Conservation (phyloP, 192 early-diverging fungal species). For the Podochytrium sp. region DNA sequence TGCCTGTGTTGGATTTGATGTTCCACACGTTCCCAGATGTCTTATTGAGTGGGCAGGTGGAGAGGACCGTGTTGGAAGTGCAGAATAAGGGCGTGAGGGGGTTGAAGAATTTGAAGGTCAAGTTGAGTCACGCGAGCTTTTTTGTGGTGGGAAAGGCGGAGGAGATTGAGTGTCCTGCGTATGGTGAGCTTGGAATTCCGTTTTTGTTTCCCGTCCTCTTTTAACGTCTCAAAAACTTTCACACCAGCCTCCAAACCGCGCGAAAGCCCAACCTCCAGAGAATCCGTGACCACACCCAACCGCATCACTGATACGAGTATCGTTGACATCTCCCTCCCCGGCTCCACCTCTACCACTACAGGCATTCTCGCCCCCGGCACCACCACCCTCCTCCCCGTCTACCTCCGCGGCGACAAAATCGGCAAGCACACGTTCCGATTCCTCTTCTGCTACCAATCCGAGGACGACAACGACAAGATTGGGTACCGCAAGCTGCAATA, state of each 20-base stretch:
- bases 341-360: slow-evolving; percentile 23
- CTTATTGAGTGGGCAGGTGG: slow-evolving; percentile 84
- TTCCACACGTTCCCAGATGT: slow-evolving; percentile 79
- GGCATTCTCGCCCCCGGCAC: slow-evolving; percentile 63
- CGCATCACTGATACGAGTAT: slow-evolving; percentile 60
- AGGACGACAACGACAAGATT: slow-evolving; percentile 60
- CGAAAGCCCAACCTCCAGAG: background rate
- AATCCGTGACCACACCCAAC: slow-evolving; percentile 49
- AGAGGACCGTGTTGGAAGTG: slow-evolving; percentile 71
- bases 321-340: slow-evolving; percentile 51
- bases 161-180: slow-evolving; percentile 23
- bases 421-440: slow-evolving; percentile 82
- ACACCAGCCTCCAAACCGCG: background rate
- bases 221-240: slow-evolving; percentile 9
- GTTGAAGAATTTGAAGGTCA: slow-evolving; percentile 70
- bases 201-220: background rate
- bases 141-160: slow-evolving; percentile 68
- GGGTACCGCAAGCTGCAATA: slow-evolving; percentile 70
- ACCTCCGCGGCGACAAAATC: slow-evolving; percentile 89
- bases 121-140: slow-evolving; percentile 87
- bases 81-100: slow-evolving; percentile 82
- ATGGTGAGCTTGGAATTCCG: slow-evolving; percentile 35
- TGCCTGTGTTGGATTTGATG: slow-evolving; percentile 82
- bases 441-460: slow-evolving; percentile 82
- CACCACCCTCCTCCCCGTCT: slow-evolving; percentile 78